These are phyloP conservation scores for Aspergillus diversus DNA, from an alignment of 495 filamentous ascomycete species.

Conservation along the genomic window DNA sequence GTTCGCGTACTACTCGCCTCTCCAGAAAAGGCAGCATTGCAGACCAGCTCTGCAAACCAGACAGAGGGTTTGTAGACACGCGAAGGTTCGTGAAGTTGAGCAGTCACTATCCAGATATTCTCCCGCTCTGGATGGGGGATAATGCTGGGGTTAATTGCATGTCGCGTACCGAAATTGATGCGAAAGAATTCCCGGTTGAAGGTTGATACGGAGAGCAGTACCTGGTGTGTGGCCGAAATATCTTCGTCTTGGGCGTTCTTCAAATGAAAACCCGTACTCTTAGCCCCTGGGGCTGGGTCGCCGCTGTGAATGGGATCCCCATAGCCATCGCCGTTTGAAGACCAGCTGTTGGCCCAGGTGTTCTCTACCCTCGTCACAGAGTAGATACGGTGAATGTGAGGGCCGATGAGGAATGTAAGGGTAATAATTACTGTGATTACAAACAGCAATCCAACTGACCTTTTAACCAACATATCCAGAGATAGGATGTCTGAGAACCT, in stretches of 20 bases:
- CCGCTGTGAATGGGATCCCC: no score
- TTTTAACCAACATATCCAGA: no score
- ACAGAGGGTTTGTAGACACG: constrained; percentile 6
- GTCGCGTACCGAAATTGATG: constrained; percentile 42
- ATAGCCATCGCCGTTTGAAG: background rate
- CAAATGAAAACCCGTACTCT: constrained; percentile 57
- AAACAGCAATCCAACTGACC: no score
- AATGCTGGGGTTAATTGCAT: constrained; percentile 55
- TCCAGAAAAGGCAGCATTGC: constrained; percentile 45
- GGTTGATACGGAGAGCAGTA: constrained; percentile 48
- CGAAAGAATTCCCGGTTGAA: constrained; percentile 42
- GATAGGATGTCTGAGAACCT: no score
- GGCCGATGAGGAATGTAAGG: no score
- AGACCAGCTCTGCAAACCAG: constrained; percentile 47
- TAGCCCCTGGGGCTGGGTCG: no score
- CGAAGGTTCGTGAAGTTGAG: constrained; percentile 36
- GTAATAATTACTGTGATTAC: no score
- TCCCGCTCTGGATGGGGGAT: constrained; percentile 50
- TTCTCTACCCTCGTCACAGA: background rate
- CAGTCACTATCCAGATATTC: constrained; percentile 51
- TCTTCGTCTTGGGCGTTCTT: constrained; percentile 54
- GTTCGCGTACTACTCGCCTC: constrained; percentile 24
- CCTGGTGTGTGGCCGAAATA: constrained; percentile 28
- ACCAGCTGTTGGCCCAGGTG: background rate
- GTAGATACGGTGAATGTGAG: constrained; percentile 45